These are phyloP conservation scores for Spathaspora girioi DNA, from an alignment of 805 yeast genomes.

Conservation along the genomic window DNA sequence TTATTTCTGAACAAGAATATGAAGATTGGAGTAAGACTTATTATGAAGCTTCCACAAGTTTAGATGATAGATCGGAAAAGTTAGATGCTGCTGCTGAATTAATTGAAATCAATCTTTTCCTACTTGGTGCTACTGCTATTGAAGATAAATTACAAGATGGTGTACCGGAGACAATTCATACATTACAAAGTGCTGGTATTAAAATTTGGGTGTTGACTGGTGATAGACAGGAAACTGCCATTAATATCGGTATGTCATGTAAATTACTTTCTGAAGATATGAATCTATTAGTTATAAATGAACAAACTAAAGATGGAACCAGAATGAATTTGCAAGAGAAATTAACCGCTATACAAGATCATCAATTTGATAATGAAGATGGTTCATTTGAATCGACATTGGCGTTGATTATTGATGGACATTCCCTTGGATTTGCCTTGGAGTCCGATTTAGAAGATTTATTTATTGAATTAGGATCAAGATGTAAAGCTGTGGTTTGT, in stretches of 20 bases:
- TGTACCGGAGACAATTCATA: slow-evolving; percentile 95
- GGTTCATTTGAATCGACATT: slow-evolving; percentile 56
- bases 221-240: slow-evolving; percentile 97
- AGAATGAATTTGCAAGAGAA: slow-evolving; percentile 69
- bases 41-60: slow-evolving; percentile 76
- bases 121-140: slow-evolving; percentile 96
- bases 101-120: slow-evolving; percentile 73
- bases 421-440: slow-evolving; percentile 80
- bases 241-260: slow-evolving; percentile 98
- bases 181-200: slow-evolving; percentile 94
- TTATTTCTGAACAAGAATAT: slow-evolving; percentile 77
- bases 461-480: slow-evolving; percentile 72
- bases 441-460: slow-evolving; percentile 76
- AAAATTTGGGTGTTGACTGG: slow-evolving; percentile 98
- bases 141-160: slow-evolving; percentile 98
- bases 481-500: slow-evolving; percentile 94
- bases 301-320: slow-evolving; percentile 77
- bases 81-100: slow-evolving; percentile 86
- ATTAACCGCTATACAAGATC: slow-evolving; percentile 65
- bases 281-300: slow-evolving; percentile 88
- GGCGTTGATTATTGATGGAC: slow-evolving; percentile 93
- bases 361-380: slow-evolving; percentile 64
- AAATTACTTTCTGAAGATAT: slow-evolving; percentile 90
- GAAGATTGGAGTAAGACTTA: slow-evolving; percentile 61
- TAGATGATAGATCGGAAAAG: slow-evolving; percentile 68